Conservation (phyloP, 2,329 filamentous ascomycete species). For the Penicillium hesseltinei region DNA sequence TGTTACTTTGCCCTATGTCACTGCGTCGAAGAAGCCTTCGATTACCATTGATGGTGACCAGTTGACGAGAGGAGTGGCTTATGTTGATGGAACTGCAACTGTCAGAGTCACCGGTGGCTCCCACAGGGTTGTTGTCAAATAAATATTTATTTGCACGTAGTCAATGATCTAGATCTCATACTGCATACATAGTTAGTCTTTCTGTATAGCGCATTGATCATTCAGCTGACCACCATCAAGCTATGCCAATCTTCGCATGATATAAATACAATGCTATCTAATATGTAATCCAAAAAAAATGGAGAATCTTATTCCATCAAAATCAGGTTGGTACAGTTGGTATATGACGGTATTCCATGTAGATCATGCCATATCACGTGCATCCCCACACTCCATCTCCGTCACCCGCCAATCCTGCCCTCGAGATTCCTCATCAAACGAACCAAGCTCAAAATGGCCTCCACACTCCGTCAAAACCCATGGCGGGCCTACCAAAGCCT, state of each 20-base stretch:
- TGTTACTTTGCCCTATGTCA: conserved; percentile 25
- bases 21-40: conserved; percentile 20
- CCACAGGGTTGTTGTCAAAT: conserved; percentile 22
- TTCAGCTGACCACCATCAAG: not conserved
- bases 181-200: not conserved
- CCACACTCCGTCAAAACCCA: conserved; percentile 20
- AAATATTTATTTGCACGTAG: not conserved
- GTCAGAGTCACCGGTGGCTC: conserved; percentile 22
- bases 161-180: not conserved
- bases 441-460: conserved; percentile 16
- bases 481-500: conserved; percentile 32
- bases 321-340: not conserved
- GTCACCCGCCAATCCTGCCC: conserved; percentile 12
- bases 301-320: not conserved
- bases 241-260: not conserved
- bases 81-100: conserved; percentile 21
- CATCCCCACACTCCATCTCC: conserved; percentile 21
- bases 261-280: not conserved
- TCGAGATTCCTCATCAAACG: conserved; percentile 4
- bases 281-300: not conserved
- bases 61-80: conserved; percentile 19
- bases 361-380: conserved; percentile 25
- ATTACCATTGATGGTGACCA: conserved; percentile 25
- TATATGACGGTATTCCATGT: not conserved
- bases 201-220: not conserved